Percentiles rank a stretch among this genome's conserved stretches.
phyloP scores from a whole-genome alignment of 257 asterid genomes.

The Fraxinus americana region DNA sequence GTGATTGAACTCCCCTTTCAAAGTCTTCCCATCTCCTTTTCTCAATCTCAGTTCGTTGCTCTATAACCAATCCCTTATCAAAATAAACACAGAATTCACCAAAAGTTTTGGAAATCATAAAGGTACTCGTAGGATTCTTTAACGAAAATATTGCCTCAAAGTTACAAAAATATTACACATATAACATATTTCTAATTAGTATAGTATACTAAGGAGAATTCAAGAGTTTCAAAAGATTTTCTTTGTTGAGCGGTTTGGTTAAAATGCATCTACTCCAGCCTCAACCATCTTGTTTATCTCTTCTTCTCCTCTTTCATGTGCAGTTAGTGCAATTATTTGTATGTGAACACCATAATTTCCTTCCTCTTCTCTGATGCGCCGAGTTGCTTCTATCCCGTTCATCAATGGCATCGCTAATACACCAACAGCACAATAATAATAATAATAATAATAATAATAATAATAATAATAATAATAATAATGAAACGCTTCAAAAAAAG shows the following conservation, averaged over 20 bases:
- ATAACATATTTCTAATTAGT: background rate
- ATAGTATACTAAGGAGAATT: background rate
- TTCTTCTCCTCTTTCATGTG: slow-evolving; percentile 43
- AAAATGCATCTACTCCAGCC: slow-evolving; percentile 71
- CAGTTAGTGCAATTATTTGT: slow-evolving; percentile 70
- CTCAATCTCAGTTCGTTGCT: too few relatives aligned
- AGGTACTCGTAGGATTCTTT: too few relatives aligned
- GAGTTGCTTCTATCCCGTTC: slow-evolving; percentile 76
- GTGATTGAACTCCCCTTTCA: too few relatives aligned
- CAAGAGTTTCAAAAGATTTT: slow-evolving; percentile 31
- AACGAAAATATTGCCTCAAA: too few relatives aligned
- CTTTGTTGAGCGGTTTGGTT: slow-evolving; percentile 53
- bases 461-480: too few relatives aligned
- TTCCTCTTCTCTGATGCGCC: slow-evolving; percentile 61
- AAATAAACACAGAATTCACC: too few relatives aligned
- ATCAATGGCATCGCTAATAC: slow-evolving; percentile 41
- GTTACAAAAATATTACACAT: too few relatives aligned
- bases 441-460: too few relatives aligned
- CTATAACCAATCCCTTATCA: too few relatives aligned
- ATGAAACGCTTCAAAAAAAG: too few relatives aligned
- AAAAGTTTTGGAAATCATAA: too few relatives aligned
- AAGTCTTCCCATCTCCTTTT: too few relatives aligned
- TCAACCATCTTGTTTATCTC: slow-evolving; percentile 45
- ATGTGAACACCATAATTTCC: slow-evolving; percentile 41
- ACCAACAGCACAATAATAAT: background rate